Evolutionary conservation across 306 rosid species (phyloP).

Genomic region (Gillenia trifoliata): DNA sequence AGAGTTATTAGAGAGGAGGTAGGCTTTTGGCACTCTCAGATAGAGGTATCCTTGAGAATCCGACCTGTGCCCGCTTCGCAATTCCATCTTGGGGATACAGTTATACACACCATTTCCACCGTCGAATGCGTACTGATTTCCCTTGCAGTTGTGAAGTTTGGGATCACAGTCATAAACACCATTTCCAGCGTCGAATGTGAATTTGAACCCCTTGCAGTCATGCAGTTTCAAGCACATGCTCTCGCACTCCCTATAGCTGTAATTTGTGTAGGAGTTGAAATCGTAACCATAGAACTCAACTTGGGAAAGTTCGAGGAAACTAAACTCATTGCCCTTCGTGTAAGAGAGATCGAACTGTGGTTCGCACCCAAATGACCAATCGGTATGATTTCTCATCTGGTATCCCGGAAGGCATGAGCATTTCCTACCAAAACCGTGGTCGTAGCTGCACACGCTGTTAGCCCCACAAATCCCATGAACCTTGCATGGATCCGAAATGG

Average conservation of each 20-base stretch:
- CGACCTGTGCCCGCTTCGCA: constrained; percentile 31
- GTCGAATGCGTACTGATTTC: too few relatives aligned
- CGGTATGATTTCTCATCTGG: not conserved
- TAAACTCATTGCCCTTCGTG: too few relatives aligned
- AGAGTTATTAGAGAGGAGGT: not conserved
- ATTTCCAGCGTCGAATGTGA: not conserved
- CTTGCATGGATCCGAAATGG: constrained; percentile 29
- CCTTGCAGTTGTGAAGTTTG: too few relatives aligned
- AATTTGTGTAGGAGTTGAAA: not conserved
- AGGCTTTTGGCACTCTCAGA: constrained; percentile 32
- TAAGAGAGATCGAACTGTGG: too few relatives aligned
- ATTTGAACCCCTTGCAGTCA: constrained; percentile 26
- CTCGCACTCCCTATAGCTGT: constrained; percentile 14
- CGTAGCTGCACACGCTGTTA: not conserved
- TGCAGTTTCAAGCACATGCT: constrained; percentile 19
- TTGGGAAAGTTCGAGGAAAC: constrained; percentile 35
- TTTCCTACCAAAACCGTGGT: not conserved
- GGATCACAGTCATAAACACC: too few relatives aligned
- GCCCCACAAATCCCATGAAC: constrained; percentile 3
- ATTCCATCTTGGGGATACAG: constrained; percentile 29
- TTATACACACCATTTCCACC: too few relatives aligned
- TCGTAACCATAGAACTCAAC: constrained; percentile 11
- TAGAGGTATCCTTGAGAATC: constrained; percentile 27
- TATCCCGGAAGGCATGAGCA: constrained; percentile 7
- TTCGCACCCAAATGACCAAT: constrained; percentile 28